These are phyloP conservation scores for Rhinocladiella similis DNA, from an alignment of 2,329 filamentous ascomycete species.

Conservation along the genomic window DNA sequence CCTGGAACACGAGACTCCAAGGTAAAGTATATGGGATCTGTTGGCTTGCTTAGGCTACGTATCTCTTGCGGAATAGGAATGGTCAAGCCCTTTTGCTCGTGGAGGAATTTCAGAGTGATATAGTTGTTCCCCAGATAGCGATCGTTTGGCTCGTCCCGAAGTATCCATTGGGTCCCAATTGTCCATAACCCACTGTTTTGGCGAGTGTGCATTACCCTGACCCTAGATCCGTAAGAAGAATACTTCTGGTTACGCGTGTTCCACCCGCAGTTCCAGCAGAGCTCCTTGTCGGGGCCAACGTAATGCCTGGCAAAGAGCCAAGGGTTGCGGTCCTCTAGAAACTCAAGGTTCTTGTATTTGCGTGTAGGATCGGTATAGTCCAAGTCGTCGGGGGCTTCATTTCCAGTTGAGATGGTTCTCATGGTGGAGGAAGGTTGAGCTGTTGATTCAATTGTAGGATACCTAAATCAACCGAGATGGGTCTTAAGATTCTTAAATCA, in stretches of 20 bases:
- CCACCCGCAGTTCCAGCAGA: too few relatives aligned
- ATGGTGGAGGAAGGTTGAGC: not conserved
- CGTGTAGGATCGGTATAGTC: constrained; percentile 7
- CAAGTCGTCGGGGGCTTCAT: constrained; percentile 7
- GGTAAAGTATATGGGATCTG: constrained; percentile 9
- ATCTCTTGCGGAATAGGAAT: constrained; percentile 13
- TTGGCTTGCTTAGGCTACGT: not conserved
- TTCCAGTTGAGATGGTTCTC: not conserved
- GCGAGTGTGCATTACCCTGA: constrained; percentile 9
- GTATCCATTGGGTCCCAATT: constrained; percentile 12
- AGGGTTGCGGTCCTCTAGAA: not conserved
- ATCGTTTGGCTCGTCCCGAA: constrained; percentile 11
- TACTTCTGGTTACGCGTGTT: too few relatives aligned
- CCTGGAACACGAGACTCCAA: constrained; percentile 11
- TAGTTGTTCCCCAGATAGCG: constrained; percentile 13
- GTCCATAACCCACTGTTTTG: constrained; percentile 6
- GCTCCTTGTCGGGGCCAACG: not conserved
- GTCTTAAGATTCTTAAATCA: too few relatives aligned
- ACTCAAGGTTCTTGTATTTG: constrained; percentile 4
- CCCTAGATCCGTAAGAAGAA: constrained; percentile 3
- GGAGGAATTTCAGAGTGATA: constrained; percentile 17
- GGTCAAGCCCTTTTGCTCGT: constrained; percentile 8
- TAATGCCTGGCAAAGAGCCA: too few relatives aligned
- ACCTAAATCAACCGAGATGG: too few relatives aligned
- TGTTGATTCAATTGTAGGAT: too few relatives aligned